Evolutionary conservation across 176 grass and related monocot species (phyloP).

Genomic region (Zizania latifolia): DNA sequence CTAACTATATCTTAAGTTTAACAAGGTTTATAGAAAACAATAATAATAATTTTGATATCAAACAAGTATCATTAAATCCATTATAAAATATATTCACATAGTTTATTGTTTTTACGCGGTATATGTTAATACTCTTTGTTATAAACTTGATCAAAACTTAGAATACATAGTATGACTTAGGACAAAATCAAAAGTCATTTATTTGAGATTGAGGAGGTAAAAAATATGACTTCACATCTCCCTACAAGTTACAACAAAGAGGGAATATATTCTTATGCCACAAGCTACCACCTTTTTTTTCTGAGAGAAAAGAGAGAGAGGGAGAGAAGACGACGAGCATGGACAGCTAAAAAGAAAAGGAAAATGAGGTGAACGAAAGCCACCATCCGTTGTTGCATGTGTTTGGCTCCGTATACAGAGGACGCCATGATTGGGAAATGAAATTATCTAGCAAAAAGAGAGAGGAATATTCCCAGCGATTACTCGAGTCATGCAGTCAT

Average conservation of each 20-base stretch:
- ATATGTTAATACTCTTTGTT: no score
- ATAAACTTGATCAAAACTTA: no score
- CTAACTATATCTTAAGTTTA: no score
- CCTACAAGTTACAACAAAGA: neutral
- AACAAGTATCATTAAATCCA: no score
- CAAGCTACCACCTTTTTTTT: no score
- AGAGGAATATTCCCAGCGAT: slow-evolving; percentile 22
- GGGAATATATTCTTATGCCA: neutral
- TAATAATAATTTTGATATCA: no score
- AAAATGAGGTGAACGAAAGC: slow-evolving; percentile 8
- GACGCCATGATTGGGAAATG: slow-evolving; percentile 1
- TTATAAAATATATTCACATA: no score
- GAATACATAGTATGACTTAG: no score
- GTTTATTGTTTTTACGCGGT: no score
- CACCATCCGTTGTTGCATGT: neutral
- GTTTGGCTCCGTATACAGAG: slow-evolving; percentile 19
- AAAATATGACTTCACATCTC: neutral
- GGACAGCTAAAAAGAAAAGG: slow-evolving; percentile 14
- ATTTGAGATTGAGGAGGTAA: no score
- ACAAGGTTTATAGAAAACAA: no score
- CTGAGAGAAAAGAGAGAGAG: neutral
- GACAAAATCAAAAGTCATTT: no score
- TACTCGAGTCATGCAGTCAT: slow-evolving; percentile 21
- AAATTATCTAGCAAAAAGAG: slow-evolving; percentile 16
- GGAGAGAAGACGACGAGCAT: neutral